Conservation (phyloP, 1,284 basidiomycete genomes). For the Cryptococcus sp. region DNA sequence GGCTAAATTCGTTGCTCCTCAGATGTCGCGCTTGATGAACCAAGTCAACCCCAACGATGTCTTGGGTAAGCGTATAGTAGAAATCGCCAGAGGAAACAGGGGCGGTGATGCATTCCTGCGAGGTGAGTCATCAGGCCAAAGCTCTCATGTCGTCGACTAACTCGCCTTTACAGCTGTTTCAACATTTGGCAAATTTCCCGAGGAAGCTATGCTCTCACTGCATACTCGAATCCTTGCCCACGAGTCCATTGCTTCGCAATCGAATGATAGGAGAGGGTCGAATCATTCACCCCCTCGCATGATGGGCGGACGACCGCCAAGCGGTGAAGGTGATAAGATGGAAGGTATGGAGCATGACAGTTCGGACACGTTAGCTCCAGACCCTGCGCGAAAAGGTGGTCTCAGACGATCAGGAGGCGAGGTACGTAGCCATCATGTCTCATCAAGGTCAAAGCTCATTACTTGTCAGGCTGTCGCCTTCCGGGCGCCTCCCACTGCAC, state of each 20-base stretch:
- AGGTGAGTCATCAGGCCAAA: constrained; percentile 47
- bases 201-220: constrained; percentile 62
- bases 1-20: constrained; percentile 23
- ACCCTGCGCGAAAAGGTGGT: constrained; percentile 72
- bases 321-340: constrained; percentile 14
- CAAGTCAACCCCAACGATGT: constrained; percentile 77
- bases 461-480: constrained; percentile 69
- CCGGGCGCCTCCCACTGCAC: constrained; percentile 66
- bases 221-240: constrained; percentile 64
- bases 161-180: constrained; percentile 61
- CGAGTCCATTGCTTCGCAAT: constrained; percentile 57
- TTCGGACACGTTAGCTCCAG: constrained; percentile 77
- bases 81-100: constrained; percentile 71
- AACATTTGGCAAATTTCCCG: constrained; percentile 82
- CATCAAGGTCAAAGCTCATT: not conserved
- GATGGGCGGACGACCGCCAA: constrained; percentile 19
- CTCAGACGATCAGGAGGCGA: constrained; percentile 64
- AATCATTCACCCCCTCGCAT: constrained; percentile 36
- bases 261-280: constrained; percentile 25
- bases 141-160: not conserved
- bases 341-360: constrained; percentile 74
- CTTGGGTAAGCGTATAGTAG: constrained; percentile 73
- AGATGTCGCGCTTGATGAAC: constrained; percentile 77
- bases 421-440: constrained; percentile 54
- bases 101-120: constrained; percentile 64